Evolutionary conservation across 2,329 filamentous ascomycete genomes (phyloP).

Genomic region (Claviceps fusiformis): DNA sequence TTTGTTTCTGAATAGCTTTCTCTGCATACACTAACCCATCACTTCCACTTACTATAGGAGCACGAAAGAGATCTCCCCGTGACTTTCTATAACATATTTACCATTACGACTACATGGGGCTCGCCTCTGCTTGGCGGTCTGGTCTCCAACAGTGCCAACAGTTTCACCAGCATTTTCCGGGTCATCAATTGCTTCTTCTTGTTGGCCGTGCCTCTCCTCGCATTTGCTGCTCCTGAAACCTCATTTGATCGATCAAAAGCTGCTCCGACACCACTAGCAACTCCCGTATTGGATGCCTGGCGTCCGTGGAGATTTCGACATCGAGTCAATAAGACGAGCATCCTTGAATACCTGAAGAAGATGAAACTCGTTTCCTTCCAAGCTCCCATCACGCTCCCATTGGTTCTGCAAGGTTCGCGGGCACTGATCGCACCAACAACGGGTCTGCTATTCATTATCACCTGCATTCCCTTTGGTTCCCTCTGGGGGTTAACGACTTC

Average conservation of each 20-base stretch:
- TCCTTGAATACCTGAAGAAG: constrained; percentile 23
- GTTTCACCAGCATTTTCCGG: constrained; percentile 35
- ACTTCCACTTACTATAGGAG: constrained; percentile 19
- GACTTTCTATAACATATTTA: constrained; percentile 30
- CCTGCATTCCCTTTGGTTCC: constrained; percentile 29
- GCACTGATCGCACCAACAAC: constrained; percentile 37
- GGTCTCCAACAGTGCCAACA: constrained; percentile 25
- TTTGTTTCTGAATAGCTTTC: not conserved
- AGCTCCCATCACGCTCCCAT: constrained; percentile 14
- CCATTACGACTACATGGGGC: constrained; percentile 36
- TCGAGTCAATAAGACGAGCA: constrained; percentile 19
- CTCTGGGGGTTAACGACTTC: constrained; percentile 34
- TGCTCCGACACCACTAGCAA: constrained; percentile 7
- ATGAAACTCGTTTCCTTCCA: constrained; percentile 27
- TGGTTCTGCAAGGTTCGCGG: constrained; percentile 31
- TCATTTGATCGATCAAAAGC: constrained; percentile 29
- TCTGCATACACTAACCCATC: not conserved
- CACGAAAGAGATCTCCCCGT: constrained; percentile 36
- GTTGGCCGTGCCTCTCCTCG: constrained; percentile 31
- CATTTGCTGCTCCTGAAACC: constrained; percentile 38
- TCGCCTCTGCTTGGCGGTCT: constrained; percentile 39
- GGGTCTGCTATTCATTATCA: constrained; percentile 28
- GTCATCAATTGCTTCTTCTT: constrained; percentile 36
- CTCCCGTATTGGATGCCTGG: constrained; percentile 9
- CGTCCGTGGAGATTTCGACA: constrained; percentile 13